phyloP scores from a whole-genome alignment of 371 early-diverging fungal species.

The Parasitella parasitica region DNA sequence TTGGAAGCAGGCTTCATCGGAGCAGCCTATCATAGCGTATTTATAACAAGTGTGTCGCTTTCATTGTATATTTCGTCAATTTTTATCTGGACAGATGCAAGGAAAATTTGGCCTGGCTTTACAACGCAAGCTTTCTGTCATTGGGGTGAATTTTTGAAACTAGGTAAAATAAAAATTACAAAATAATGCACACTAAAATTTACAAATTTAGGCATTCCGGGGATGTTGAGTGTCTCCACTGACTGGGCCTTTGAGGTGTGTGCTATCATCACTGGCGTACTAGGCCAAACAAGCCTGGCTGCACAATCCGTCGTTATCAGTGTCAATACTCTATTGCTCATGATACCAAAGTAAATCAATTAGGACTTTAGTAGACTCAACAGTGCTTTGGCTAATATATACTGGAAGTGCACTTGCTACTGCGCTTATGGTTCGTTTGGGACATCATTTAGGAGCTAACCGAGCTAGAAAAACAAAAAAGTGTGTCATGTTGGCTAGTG shows the following conservation, averaged over 20 bases:
- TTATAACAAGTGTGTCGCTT: not conserved
- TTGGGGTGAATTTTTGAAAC: slow-evolving; percentile 42
- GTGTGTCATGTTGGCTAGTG: slow-evolving; percentile 22
- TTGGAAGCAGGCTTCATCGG: slow-evolving; percentile 33
- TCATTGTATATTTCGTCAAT: slow-evolving; percentile 8
- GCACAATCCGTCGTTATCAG: slow-evolving; percentile 42
- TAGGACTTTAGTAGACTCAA: too few relatives aligned
- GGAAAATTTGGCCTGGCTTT: slow-evolving; percentile 38
- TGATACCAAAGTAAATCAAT: slow-evolving; percentile 47
- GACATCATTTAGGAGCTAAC: slow-evolving; percentile 43
- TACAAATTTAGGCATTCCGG: slow-evolving; percentile 36
- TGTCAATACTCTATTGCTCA: slow-evolving; percentile 32
- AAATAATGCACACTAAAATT: not conserved
- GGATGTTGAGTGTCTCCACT: slow-evolving; percentile 46
- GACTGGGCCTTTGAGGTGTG: slow-evolving; percentile 56
- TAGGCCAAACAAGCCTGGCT: slow-evolving; percentile 44
- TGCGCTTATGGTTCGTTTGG: slow-evolving; percentile 34
- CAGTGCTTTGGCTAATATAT: too few relatives aligned
- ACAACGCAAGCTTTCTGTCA: slow-evolving; percentile 24
- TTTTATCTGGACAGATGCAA: slow-evolving; percentile 20
- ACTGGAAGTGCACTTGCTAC: slow-evolving; percentile 29
- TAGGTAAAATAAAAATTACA: slow-evolving; percentile 23
- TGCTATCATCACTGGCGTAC: slow-evolving; percentile 41
- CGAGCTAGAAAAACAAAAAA: slow-evolving; percentile 23
- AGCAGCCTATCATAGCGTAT: slow-evolving; percentile 26